Base-by-base conservation (phyloP, 352 stramenopile species). In the Phytophthora pluvialis region DNA sequence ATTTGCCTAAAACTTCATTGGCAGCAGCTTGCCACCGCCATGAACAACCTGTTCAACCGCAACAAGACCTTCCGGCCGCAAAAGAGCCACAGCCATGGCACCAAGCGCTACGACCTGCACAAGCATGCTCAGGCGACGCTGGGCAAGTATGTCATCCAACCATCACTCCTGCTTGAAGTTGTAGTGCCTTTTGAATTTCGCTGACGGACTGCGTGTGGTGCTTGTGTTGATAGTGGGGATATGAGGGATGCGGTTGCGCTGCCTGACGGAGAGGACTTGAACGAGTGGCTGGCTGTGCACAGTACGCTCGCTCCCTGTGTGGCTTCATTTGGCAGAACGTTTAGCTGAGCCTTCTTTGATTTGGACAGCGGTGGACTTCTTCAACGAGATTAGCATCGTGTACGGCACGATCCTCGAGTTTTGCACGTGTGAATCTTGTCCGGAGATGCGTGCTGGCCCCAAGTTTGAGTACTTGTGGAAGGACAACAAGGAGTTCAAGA, bases 311-410 rank as follows among this genome's bases (percentile, higher is more conserved):
- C 25, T 11, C 2, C 5, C 3, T 35, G 25, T 25, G 10, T 18
- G 13, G 0, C 21, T 40, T 54, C 38, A 7, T 21, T 43, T 12
- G 25, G 18, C 18, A 52, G 8, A 32, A 45, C 1, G 18, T 29
- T 33, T 46, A 26, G 9, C 44, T 47, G 12, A 9, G 18, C 13
- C 8, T 58, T 43, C 38, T 31, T 11, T 1, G 3, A 7, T 54
- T 59, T 67, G 8, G 16, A 18, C 42, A 97, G 90, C 90, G 21
- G 90, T 98, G 21, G 94, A 98, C 67, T 98, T 97, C 62, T 98
- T 97, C 77, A 98, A 98, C 61, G 91, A 98, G 73, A 89, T 98
- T 55, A 97, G 83, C 47, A 89, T 98, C 38, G 78, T 98, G 44
- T 98, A 97, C 60, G 93, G 90, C 33, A 97, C 94, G 28, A 84